Base-by-base conservation (phyloP, 2,329 filamentous ascomycete species). In the Davidsoniella virescens region DNA sequence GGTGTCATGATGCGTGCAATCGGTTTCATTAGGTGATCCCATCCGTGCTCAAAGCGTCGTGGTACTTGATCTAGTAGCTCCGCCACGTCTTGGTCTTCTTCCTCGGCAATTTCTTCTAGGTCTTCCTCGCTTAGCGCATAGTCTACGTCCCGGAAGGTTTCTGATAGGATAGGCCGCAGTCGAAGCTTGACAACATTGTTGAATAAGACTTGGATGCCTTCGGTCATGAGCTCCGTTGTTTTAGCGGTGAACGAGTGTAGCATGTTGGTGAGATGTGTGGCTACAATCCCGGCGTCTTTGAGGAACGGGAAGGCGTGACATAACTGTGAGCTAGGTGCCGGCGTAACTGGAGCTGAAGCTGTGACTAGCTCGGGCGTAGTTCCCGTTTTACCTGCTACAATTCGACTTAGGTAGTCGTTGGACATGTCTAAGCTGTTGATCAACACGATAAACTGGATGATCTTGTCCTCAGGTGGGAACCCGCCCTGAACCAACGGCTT, bases 401-500 rank as follows among this genome's bases (percentile, higher is more conserved):
- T 95, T 50, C 90, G 83, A 14, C 78, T 76, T 47, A 95, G 76
- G 64, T 98, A 98, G 60, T 95, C 87, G 55, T 86, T 86, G 8
- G 87, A 82, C 54, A 94, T 77, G 62, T 98, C 90, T 23, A 98
- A 78, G 62, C 90, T 95, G 71, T 98, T 98, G 64, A 95, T 87
- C 44, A 95, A 74, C 18, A 96, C 82, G 14, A 95, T 78, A 63
- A 98, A 98, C 3, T 84, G 73, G 47, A 96, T 77, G 56, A 95
- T 84, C 57, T 82, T 86, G 58, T 87, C 80, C 63, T 98, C 92
- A 0, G 88, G 86, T 0, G 90, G 90, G 42, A 88, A 73, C 0
- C 80, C 83, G 38, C 87, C 87, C 62, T 87, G 81, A 1, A 88
- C 76, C 0, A 78, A 68, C 2, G 86, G 72, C 59, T 83, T 86